Evolutionary conservation across 2,329 filamentous ascomycete species (phyloP), one percentile per base, ranked within the genome.

Genomic region (Hymenoscyphus occultus): DNA sequence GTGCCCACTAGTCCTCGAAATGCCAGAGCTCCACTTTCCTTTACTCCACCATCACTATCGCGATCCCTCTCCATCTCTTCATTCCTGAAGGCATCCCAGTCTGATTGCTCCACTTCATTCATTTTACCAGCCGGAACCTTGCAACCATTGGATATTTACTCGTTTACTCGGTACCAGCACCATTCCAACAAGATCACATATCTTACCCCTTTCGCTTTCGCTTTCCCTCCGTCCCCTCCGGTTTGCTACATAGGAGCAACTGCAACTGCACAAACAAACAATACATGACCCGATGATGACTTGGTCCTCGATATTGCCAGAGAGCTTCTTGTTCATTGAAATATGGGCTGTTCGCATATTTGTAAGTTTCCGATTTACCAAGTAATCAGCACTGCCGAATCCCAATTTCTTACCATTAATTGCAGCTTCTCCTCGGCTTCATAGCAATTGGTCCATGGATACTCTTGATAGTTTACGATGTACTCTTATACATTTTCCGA

Each of bases 271-370:
- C 59, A 40, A 60, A 63, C 39, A 58, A 48, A 54, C 45, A 54
- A 1, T 13, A 28, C 19, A 28, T 28, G 4, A 3, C 48, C 13
- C n/a, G 19, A 54, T 3, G n/a, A 90, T 90, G 88, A 83, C 83
- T 56, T 83, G 85, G 80, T 86, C 87, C 69, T 90, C 87, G 1
- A 83, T 90, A 65, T 81, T 90, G 40, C 88, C 88, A 1, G 78
- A 82, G 19, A 79, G 82, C 64, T 79, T 89, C 62, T 81, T 79
- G 54, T 78, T 80, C 48, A 74, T 89, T 61, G 88, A 90, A 74
- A 83, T 80, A 61, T 90, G 86, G 86, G 78, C 86, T 64, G 83
- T 83, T 57, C 81, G 85, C 10, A 73, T 86, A 56, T 90, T 89
- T 74, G 87, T 90, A 80, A 73, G 84, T 75, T 22, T 32, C 56